These are phyloP conservation scores for Coniochaeta sp. DNA, from an alignment of 2,329 filamentous ascomycete genomes.

Conservation along the genomic window DNA sequence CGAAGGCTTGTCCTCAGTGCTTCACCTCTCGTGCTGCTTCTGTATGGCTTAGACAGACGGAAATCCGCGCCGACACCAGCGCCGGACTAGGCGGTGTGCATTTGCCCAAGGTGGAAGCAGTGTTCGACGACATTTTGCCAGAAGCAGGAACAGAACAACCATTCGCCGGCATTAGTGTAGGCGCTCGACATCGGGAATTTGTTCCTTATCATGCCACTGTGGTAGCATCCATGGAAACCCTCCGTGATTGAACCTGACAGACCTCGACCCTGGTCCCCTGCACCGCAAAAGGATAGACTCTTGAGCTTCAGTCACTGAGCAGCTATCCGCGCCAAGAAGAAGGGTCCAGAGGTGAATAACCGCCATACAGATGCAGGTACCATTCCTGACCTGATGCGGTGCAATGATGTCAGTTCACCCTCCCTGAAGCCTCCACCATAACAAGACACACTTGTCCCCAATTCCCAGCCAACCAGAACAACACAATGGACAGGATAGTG, in stretches of 20 bases:
- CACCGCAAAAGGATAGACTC: not conserved
- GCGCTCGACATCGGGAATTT: constrained; percentile 4
- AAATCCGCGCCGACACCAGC: not conserved
- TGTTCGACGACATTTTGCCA: not conserved
- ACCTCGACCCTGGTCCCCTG: constrained; percentile 6
- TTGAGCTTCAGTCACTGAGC: not conserved
- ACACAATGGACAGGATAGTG: not conserved
- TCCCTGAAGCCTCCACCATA: not conserved
- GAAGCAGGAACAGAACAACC: not conserved
- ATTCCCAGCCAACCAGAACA: not conserved
- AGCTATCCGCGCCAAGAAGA: not conserved
- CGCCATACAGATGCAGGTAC: not conserved
- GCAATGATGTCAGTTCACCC: not conserved
- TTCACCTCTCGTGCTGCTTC: not conserved
- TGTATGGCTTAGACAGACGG: not conserved
- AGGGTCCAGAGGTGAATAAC: not conserved
- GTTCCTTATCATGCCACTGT: constrained; percentile 7
- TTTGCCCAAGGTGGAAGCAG: not conserved
- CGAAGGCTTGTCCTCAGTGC: not conserved
- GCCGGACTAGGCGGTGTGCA: not conserved
- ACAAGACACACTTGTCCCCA: not conserved
- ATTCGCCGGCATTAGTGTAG: not conserved
- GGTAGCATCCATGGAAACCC: constrained; percentile 10
- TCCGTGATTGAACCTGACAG: constrained; percentile 4
- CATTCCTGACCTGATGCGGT: not conserved